Base-by-base conservation (phyloP, 108 stramenopile species). In the Skeletonema costatum region DNA sequence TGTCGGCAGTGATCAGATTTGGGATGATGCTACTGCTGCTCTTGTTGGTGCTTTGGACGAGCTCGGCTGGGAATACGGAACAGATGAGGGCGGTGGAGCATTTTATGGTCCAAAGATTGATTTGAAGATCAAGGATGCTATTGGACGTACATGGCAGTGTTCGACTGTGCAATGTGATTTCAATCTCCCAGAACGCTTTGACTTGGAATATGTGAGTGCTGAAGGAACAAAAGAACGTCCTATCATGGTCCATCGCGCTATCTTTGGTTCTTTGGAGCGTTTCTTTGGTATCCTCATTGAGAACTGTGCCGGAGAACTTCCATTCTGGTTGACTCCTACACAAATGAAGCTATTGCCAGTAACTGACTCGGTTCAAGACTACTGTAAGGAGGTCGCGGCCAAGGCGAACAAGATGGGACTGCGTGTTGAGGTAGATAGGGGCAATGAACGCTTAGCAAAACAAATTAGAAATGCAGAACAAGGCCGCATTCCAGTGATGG, bases 21-120 rank as follows among this genome's bases (percentile, higher is more conserved):
- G 98, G 98, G 90, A 91, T 31, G 89, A 83, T 44, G 97, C 97
- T 32, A 98, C 97, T 12, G 64, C 25, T 25, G 97, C 95, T 14
- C 78, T 96, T 46, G 78, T 87, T 70, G 95, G 95, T 14, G 97
- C 97, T 13, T 84, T 98, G 50, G 85, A 96, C 58, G 80, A 82
- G 63, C 96, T 98, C 74, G 96, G 95, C 11, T 99, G 98, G 98
- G 81, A 86, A 11, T 98, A 97, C 68, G 86, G 86, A 31, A 81
- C 97, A 31, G 97, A 99, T 80, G 98, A 99, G 80, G 98, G 97
- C 17, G 98, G 97, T 21, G 98, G 98, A 76, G 98, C 98, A 14
- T 99, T 99, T 68, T 99, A 99, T 70, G 98, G 98, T 3, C 98
- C 98, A 51, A 99, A 99, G 84, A 99, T 99, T 83, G 98, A 99